Conservation (phyloP, 2,329 filamentous ascomycete genomes). For the Thermomyces lanuginosus region DNA sequence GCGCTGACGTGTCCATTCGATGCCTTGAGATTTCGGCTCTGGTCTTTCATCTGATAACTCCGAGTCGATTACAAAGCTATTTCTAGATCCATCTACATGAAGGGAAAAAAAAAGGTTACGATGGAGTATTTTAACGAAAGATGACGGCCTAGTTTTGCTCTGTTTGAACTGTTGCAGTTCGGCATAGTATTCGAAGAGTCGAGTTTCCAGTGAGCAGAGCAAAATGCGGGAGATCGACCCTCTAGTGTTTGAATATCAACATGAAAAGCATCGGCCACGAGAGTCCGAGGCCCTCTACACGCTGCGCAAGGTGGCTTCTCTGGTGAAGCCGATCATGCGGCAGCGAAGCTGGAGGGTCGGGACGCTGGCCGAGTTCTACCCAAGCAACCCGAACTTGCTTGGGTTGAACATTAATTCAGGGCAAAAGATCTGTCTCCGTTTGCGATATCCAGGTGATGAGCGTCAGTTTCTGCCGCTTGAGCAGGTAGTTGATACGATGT, state of each 20-base stretch:
- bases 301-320: slow-evolving; percentile 64
- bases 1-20: slow-evolving; percentile 1
- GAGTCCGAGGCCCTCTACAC: slow-evolving; percentile 40
- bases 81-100: slow-evolving; percentile 6
- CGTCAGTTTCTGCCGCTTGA: slow-evolving; percentile 67
- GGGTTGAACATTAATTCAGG: slow-evolving; percentile 69
- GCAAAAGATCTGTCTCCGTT: slow-evolving; percentile 62
- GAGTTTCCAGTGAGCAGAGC: slow-evolving; percentile 1
- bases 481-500: slow-evolving; percentile 71
- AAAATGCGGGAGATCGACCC: slow-evolving; percentile 32
- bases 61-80: slow-evolving; percentile 8
- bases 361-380: slow-evolving; percentile 72
- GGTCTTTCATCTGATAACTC: no score
- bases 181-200: no score
- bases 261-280: slow-evolving; percentile 34
- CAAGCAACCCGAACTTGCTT: slow-evolving; percentile 53
- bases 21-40: no score
- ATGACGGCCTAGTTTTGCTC: no score
- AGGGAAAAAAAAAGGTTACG: no score
- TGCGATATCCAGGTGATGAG: slow-evolving; percentile 60
- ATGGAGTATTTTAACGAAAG: no score
- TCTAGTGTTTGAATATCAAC: slow-evolving; percentile 35
- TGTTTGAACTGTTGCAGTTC: no score
- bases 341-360: slow-evolving; percentile 66
- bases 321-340: slow-evolving; percentile 91